Conservation (phyloP, 371 early-diverging fungal genomes). For the Rhizomucor miehei region DNA sequence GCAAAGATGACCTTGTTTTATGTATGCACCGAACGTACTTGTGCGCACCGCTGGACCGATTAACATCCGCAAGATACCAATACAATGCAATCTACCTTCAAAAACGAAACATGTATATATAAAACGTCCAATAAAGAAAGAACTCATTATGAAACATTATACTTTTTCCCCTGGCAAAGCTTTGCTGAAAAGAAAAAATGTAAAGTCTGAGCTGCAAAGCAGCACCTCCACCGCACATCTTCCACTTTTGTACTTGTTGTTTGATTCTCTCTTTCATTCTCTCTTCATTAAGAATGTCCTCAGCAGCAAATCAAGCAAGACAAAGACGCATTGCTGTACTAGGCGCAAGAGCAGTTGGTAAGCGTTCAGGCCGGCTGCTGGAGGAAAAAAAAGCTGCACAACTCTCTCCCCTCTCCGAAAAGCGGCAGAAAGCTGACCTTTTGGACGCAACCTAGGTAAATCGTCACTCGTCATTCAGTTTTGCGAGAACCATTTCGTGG, state of each 20-base stretch:
- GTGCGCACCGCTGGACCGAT: conserved; percentile 76
- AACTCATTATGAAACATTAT: no score
- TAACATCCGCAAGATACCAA: not conserved
- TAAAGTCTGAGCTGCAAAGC: no score
- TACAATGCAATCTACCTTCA: no score
- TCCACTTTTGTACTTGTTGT: not conserved
- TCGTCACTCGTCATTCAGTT: conserved; percentile 93
- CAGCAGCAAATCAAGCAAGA: conserved; percentile 33
- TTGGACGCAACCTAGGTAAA: conserved; percentile 56
- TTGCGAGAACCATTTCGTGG: conserved; percentile 90
- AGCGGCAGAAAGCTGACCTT: not conserved
- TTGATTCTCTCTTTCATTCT: conserved; percentile 2
- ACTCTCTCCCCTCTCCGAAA: no score
- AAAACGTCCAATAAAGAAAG: no score
- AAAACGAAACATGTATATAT: no score
- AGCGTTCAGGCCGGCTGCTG: no score
- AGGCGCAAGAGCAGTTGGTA: conserved; percentile 86
- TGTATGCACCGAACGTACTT: conserved; percentile 79
- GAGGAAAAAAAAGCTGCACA: no score
- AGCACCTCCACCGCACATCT: no score
- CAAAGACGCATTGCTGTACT: conserved; percentile 73
- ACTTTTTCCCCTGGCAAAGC: no score
- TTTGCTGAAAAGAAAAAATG: no score
- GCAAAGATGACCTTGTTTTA: conserved; percentile 91
- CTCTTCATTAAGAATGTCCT: conserved; percentile 7